Evolutionary conservation across 2,329 filamentous ascomycete genomes (phyloP).

Genomic region (Lasiodiplodia sp.): DNA sequence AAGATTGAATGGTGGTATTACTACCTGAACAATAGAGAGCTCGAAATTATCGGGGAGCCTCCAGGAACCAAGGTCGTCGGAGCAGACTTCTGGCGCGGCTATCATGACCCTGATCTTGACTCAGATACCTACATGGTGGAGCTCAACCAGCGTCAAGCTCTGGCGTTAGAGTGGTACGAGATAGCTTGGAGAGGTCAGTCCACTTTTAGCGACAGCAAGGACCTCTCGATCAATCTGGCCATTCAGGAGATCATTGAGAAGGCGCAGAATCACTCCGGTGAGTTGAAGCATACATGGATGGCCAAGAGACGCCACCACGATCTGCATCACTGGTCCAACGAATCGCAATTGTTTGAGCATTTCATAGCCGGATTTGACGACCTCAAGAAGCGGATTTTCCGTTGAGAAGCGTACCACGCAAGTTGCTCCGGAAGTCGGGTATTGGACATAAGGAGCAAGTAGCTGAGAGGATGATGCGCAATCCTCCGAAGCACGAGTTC

Average conservation of each 20-base stretch:
- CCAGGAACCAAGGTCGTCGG: neutral
- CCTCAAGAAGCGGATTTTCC: neutral
- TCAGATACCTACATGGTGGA: neutral
- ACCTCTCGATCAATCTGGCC: neutral
- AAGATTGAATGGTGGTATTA: constrained; percentile 4
- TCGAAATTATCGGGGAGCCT: neutral
- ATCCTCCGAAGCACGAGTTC: no score
- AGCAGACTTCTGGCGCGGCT: neutral
- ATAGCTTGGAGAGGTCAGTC: constrained; percentile 31
- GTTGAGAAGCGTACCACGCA: neutral
- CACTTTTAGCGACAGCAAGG: neutral
- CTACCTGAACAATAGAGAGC: neutral
- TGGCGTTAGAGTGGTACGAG: constrained; percentile 43
- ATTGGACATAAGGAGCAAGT: neutral
- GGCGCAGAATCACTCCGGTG: neutral
- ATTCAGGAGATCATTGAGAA: neutral
- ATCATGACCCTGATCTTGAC: neutral
- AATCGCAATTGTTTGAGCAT: neutral
- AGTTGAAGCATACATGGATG: neutral
- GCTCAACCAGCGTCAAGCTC: constrained; percentile 19
- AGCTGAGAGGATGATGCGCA: neutral
- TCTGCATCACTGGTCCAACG: neutral
- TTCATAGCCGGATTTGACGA: neutral
- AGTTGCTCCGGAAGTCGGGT: neutral
- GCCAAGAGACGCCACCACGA: neutral